Base-by-base conservation (phyloP, 2,329 filamentous ascomycete genomes). In the Verticillium isaacii region DNA sequence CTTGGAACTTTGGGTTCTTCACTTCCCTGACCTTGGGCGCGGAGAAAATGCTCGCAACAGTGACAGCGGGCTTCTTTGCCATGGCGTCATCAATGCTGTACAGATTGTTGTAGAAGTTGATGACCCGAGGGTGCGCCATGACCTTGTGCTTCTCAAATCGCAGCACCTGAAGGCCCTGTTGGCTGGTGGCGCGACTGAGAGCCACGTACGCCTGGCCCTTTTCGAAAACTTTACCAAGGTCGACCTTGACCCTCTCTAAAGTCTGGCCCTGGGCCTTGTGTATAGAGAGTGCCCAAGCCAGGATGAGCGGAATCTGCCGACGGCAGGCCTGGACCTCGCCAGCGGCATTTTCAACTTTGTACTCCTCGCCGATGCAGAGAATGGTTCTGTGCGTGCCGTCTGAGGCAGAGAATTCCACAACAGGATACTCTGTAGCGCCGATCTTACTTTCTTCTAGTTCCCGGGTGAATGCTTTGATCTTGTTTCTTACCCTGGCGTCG, bases 191-290 rank as follows among this genome's bases (percentile, higher is more conserved):
- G 75, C 95, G 91, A 80, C 92, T 96, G 15, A 99, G 85, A 59
- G 95, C 95, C 59, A 99, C 95, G 71, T 99, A 99, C 6, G 95
- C 95, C 74, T 99, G 95, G 0, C 95, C 95, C 75, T 97, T 97
- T 73, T 99, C 95, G 69, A 99, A 99, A 1, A 97, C 91, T 64
- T 87, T 90, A 34, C 92, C 91, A 0, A 99, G 82, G 72, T 99
- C 93, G 32, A 99, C 95, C 71, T 96, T 96, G 63, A 99, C 95
- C 58, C 94, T 85, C 71, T 96, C 93, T 32, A 97, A 79, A 1
- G 94, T 98, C 74, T 98, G 94, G 1, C 94, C 94, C 73, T 98
- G 94, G 1, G 95, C 95, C 77, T 99, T 99, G 80, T 99, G 95
- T 63, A 99, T 99, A 1, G 93, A 97, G 23, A 99, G 78, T 2